phyloP scores from a whole-genome alignment of 2,329 filamentous ascomycete genomes.

The Epichloe sylvatica region DNA sequence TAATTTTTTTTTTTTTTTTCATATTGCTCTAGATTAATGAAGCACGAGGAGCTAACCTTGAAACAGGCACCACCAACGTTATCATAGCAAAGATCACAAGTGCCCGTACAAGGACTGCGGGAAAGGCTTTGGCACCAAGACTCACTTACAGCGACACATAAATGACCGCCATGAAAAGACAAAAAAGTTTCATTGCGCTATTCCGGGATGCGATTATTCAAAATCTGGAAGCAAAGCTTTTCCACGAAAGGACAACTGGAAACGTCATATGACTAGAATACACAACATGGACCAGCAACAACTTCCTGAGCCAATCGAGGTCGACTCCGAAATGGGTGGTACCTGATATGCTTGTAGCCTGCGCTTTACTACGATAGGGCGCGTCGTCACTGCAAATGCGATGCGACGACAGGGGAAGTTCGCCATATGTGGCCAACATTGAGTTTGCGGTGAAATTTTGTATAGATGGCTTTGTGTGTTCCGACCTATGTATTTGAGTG shows the following conservation, averaged over 20 bases:
- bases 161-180: constrained; percentile 48
- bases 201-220: constrained; percentile 42
- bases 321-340: constrained; percentile 22
- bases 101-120: constrained; percentile 38
- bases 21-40: background rate
- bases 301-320: constrained; percentile 29
- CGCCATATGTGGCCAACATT: no score
- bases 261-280: constrained; percentile 47
- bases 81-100: constrained; percentile 46
- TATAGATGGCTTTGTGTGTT: no score
- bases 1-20: background rate
- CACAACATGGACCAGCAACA: constrained; percentile 30
- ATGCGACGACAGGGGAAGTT: no score
- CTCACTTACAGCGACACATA: constrained; percentile 46
- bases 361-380: no score
- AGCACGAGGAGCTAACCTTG: background rate
- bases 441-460: no score
- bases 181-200: constrained; percentile 44
- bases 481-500: no score
- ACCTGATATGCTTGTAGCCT: background rate
- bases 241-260: constrained; percentile 49
- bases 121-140: constrained; percentile 47
- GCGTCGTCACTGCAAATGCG: no score
- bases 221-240: constrained; percentile 43
- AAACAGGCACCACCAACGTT: constrained; percentile 43